Base-by-base conservation (phyloP, 441 rosid species). In the Corymbia citriodora region DNA sequence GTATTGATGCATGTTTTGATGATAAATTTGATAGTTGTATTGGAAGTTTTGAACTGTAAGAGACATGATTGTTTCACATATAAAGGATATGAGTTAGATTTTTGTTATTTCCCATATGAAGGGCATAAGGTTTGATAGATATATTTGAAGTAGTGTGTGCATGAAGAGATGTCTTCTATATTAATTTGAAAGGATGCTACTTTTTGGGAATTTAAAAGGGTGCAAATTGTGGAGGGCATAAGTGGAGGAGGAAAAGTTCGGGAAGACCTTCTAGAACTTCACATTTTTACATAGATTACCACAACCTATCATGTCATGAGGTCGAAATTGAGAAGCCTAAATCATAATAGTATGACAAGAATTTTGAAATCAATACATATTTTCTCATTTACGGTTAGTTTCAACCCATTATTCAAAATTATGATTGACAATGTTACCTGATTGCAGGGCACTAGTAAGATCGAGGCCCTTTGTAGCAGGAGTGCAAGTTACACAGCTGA, bases 21-120 rank as follows among this genome's bases (percentile, higher is more conserved):
- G 65, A 2, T 23, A 25, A 10, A 0, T 59, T 25, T 25, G 65
- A 2, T 2, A 59, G 0, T 10, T 25, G 65, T 6, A 2, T 0
- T 59, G 5, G 65, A 59, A 59, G 13, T 23, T 2, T 25, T 10
- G 1, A 25, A 11, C 8, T 0, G 0, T 25, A 0, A 5, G 15
- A 59, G 15, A 10, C 2, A 10, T 11, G n/a, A 25, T 55, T 19
- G 25, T 55, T 55, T 9, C 61, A 19, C 61, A 8, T 55, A 55
- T 3, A 8, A 55, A 55, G 9, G 23, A 18, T 55, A 17, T 55
- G 57, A 55, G 21, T 55, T 55, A 55, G 4, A 18, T 7, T 54
- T 57, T 57, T 57, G 2, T 59, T 10, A 23, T 59, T 59, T 59
- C n/a, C n/a, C n/a, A 59, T 5, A 25, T 10, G 25, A 59, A 25